Conservation (phyloP, 2,329 filamentous ascomycete genomes). For the Epichloe coenophiala region DNA sequence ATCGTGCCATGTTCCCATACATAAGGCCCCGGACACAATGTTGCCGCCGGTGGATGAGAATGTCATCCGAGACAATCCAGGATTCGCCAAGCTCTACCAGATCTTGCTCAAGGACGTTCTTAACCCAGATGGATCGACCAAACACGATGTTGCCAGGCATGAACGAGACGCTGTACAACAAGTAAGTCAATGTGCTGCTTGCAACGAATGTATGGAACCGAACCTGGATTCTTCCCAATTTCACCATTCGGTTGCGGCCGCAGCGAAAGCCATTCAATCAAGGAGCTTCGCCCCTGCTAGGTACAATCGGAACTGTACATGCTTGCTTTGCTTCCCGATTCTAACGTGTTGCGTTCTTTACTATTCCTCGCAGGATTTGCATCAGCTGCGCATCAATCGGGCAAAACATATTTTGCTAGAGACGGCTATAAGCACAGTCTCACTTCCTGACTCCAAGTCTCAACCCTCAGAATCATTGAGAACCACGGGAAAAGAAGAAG, state of each 20-base stretch:
- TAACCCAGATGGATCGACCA: conserved; percentile 44
- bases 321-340: too few relatives aligned
- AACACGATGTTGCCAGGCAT: conserved; percentile 33
- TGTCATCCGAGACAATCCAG: conserved; percentile 41
- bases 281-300: too few relatives aligned
- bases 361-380: conserved; percentile 30
- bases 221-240: too few relatives aligned
- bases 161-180: conserved; percentile 35
- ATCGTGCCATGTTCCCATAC: background rate
- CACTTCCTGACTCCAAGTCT: conserved; percentile 14
- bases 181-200: conserved; percentile 20
- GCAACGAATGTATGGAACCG: background rate
- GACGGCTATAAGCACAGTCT: conserved; percentile 33
- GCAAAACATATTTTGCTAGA: conserved; percentile 38
- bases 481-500: background rate
- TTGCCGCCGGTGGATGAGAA: conserved; percentile 43
- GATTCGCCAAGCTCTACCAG: conserved; percentile 45
- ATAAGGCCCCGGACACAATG: conserved; percentile 24
- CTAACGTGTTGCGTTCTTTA: background rate
- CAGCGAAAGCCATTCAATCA: background rate
- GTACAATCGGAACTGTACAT: too few relatives aligned
- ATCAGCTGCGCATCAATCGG: conserved; percentile 30
- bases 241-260: background rate
- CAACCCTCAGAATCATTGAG: conserved; percentile 5
- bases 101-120: conserved; percentile 40